phyloP scores from a whole-genome alignment of 2,329 filamentous ascomycete genomes.

The Penicillium paneum region DNA sequence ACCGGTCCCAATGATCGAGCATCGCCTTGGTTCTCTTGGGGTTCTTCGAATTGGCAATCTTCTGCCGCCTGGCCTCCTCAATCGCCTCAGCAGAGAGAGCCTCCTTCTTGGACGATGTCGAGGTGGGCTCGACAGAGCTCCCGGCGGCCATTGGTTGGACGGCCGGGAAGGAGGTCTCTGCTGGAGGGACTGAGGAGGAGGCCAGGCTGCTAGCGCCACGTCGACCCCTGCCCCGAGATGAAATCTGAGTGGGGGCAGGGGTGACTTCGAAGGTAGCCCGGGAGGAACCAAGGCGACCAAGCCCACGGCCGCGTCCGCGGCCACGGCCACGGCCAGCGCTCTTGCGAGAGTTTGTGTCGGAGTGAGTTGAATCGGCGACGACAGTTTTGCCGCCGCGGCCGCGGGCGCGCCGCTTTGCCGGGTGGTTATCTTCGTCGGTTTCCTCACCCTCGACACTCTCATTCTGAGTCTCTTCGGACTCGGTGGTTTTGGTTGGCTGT shows the following conservation, averaged over 20 bases:
- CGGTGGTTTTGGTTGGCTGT: slow-evolving; percentile 23
- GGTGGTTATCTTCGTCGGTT: slow-evolving; percentile 29
- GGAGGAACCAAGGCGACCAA: slow-evolving; percentile 19
- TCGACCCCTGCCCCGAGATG: slow-evolving; percentile 24
- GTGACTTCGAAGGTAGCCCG: slow-evolving; percentile 23
- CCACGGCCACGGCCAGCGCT: slow-evolving; percentile 26
- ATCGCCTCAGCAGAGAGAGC: slow-evolving; percentile 23
- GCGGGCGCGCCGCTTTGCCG: slow-evolving; percentile 34
- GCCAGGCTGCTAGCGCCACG: slow-evolving; percentile 19
- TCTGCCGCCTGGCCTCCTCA: slow-evolving; percentile 36
- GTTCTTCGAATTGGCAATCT: slow-evolving; percentile 45
- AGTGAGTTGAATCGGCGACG: slow-evolving; percentile 23
- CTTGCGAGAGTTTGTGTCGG: slow-evolving; percentile 18
- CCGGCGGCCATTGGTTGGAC: slow-evolving; percentile 14
- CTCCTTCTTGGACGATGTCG: slow-evolving; percentile 14
- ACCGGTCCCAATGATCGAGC: slow-evolving; percentile 46
- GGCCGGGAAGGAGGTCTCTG: slow-evolving; percentile 13
- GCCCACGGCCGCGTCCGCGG: slow-evolving; percentile 31
- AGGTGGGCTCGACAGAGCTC: slow-evolving; percentile 10
- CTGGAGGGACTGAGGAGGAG: slow-evolving; percentile 6
- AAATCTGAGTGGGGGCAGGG: slow-evolving; percentile 16
- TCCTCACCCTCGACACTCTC: slow-evolving; percentile 28
- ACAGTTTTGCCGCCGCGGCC: slow-evolving; percentile 27
- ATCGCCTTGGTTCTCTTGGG: slow-evolving; percentile 46
- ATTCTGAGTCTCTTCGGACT: slow-evolving; percentile 28